Percentiles rank a stretch among this genome's conserved stretches.
Conservation (phyloP, 2,329 filamentous ascomycete genomes). For the Microascus cirrosus region DNA sequence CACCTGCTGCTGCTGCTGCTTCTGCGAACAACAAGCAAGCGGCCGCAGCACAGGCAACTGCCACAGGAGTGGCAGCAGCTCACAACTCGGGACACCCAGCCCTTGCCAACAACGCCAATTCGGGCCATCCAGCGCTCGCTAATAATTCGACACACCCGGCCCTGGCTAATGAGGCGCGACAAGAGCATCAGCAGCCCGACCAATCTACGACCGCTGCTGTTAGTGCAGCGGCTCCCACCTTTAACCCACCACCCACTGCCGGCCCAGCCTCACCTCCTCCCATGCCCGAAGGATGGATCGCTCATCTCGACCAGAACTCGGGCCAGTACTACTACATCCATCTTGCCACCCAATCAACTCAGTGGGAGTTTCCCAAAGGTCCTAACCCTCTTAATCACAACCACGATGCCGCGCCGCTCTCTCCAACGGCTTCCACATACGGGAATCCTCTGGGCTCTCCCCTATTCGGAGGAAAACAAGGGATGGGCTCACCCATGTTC, state of each 20-base stretch:
- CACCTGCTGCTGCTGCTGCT: slow-evolving; percentile 25
- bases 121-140: slow-evolving; percentile 80
- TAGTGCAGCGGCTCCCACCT: background rate
- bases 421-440: slow-evolving; percentile 68
- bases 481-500: slow-evolving; percentile 68
- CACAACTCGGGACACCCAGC: slow-evolving; percentile 65
- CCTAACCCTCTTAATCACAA: slow-evolving; percentile 73
- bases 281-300: slow-evolving; percentile 95
- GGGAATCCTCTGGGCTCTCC: slow-evolving; percentile 64
- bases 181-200: slow-evolving; percentile 14
- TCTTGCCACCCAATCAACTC: slow-evolving; percentile 84
- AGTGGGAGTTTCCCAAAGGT: slow-evolving; percentile 98
- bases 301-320: slow-evolving; percentile 87
- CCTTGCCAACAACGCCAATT: slow-evolving; percentile 67
- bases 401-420: slow-evolving; percentile 70
- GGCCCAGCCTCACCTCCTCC: slow-evolving; percentile 80
- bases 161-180: slow-evolving; percentile 73
- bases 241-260: slow-evolving; percentile 15
- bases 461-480: slow-evolving; percentile 39
- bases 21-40: slow-evolving; percentile 25
- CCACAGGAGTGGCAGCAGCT: background rate
- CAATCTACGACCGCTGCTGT: background rate
- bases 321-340: slow-evolving; percentile 99
- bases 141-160: slow-evolving; percentile 82
- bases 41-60: background rate